Base-by-base conservation (phyloP, 2,329 filamentous ascomycete species). In the Beauveria asiatica region DNA sequence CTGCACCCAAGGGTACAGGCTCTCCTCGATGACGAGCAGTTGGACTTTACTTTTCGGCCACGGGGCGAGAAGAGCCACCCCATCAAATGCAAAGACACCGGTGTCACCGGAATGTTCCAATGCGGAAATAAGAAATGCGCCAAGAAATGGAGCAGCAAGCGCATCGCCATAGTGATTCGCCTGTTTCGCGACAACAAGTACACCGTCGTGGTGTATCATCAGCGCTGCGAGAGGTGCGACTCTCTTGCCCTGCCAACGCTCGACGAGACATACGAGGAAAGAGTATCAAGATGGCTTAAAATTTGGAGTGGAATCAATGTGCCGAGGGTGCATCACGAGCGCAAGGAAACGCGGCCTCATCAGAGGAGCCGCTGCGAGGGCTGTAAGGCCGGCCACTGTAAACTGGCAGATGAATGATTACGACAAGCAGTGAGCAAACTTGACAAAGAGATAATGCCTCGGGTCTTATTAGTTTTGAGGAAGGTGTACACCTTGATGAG, bases 121-220 rank as follows among this genome's bases (percentile, higher is more conserved):
- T 75, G 74, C 63, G 33, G 42, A 30, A 73, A 72, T 50, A 23
- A 45, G 0, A 52, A 13, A 0, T 74, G 71, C 53, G 19, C 19
- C 10, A 25, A 30, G 0, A 62, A 61, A 17, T 75, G 74, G 75
- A 46, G 51, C 1, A 77, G 73, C 67, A 70, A 64, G 60, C 63
- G 44, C 33, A 70, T 77, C 17, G 62, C 70, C 7, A 70, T 74
- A 16, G 65, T 63, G 0, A 76, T 76, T 19, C 67, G 70, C 9
- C 59, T 65, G 41, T 76, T 73, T 46, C 27, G 25, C 0, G 50
- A 44, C 0, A 51, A 66, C 5, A 62, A 64, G 4, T 77, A 77
- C 64, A 74, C 75, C 54, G 74, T 68, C 0, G 46, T 67, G 2
- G 70, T 76, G 0, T 76, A 71, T 61, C 67, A 72, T 45, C 74